Evolutionary conservation across 768 basidiomycete species (phyloP), one percentile per base, ranked within the genome.

Genomic region (Trametes gibbosa): DNA sequence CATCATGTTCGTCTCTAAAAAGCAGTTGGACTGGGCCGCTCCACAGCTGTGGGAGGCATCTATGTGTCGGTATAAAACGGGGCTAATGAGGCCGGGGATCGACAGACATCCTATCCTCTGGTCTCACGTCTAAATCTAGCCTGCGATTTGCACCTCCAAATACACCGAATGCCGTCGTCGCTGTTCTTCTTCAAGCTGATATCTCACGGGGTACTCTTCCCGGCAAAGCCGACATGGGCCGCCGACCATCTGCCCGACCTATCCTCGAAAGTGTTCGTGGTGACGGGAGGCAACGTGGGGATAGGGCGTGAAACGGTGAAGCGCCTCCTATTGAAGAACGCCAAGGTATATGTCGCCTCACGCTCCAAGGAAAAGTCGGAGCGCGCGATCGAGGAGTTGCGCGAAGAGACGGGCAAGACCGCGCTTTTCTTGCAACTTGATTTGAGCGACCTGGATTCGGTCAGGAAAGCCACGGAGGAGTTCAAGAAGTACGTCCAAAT

Each of bases 271-370:
- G 77, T 78, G 32, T 43, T 65, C 14, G 63, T 76, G 32, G 71
- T 75, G 13, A 72, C 73, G 21, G 77, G 77, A 2, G 71, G 71
- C 12, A 77, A 76, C 53, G 64, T 70, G 2, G 77, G 85, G 1
- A 76, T 87, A 34, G 86, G 86, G 19, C 83, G 83, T 59, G 83
- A 85, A 65, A 83, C 81, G 0, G 79, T 72, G 8, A 84, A 82
- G 75, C 76, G 70, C 2, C 76, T 85, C 7, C 73, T 88, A 14
- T 37, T 58, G 9, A 81, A 81, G 64, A 81, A 84, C 67, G 86
- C 86, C 7, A 85, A 79, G 48, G 86, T 89, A 0, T 88, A 89
- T 64, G 39, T 87, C 37, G 83, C 81, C 0, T 71, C 74, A 7
- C 78, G 85, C 21, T 77, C 66, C 49, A 57, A 68, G 48, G 67